Evolutionary conservation across 2,329 filamentous ascomycete species (phyloP), one percentile per base, ranked within the genome.

Genomic region (Fusarium irregulare): DNA sequence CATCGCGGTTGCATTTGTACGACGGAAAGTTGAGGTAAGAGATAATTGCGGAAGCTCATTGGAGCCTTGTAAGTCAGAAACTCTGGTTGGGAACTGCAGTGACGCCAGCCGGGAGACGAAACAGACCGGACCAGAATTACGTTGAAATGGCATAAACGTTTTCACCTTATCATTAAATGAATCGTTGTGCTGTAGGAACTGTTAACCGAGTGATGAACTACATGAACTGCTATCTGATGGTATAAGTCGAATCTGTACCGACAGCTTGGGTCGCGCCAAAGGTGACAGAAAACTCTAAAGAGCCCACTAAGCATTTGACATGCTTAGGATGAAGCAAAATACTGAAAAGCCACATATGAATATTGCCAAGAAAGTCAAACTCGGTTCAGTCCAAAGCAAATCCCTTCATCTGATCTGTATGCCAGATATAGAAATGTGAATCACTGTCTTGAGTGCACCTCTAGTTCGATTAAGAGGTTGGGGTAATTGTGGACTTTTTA

Each of bases 1-100:
- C 37, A 54, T 56, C 48, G 55, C 11, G 16, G 47, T 70, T 37
- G 50, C n/a, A 64, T 51, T 37, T 68, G 67, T 64, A 32, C 20
- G 34, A 56, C 55, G 23, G 25, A 37, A 47, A 32, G 40, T 28
- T 37, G 49, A 53, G 23, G 49, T 16, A 41, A 28, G n/a, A 14
- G 13, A 28, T 21, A 21, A 2, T n/a, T 21, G 23, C 8, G 34
- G 49, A 53, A 42, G 49, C 49, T 42, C 16, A 42, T 53, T 53
- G 37, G 48, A 37, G 16, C 23, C 16, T 28, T 42, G 2, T 42
- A 28, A 41, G 49, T 41, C n/a, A 27, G 20, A 41, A 27, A n/a
- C n/a, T 14, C 3, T 13, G 21, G 21, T 42, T 16, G 20, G 37
- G 16, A 27, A 28, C 49, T 4, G 34, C 49, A 51, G 49, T 51